These are phyloP conservation scores for Plantago elongata DNA, from an alignment of 257 asterid genomes.

Conservation along the genomic window DNA sequence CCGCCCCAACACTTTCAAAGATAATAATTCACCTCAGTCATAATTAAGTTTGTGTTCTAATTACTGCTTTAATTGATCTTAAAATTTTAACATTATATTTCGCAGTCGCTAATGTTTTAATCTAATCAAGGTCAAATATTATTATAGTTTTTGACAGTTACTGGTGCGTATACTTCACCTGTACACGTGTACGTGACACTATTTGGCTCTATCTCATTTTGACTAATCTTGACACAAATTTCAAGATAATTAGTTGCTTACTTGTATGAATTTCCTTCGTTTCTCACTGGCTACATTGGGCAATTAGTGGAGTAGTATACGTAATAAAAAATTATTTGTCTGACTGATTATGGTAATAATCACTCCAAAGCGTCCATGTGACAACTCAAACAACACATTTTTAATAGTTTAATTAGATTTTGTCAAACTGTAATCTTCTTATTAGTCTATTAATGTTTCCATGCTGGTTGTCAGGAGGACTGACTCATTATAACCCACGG, in stretches of 20 bases:
- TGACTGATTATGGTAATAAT: conserved; percentile 10
- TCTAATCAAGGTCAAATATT: conserved; percentile 37
- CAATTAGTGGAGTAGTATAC: too few species aligned
- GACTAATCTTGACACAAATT: conserved; percentile 23
- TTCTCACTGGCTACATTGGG: conserved; percentile 4
- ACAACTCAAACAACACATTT: neutral
- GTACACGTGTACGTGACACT: neutral
- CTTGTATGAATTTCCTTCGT: conserved; percentile 6
- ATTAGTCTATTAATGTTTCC: conserved; percentile 30
- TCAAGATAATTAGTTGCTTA: conserved; percentile 10
- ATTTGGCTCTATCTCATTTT: conserved; percentile 11
- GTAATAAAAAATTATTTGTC: conserved; percentile 9
- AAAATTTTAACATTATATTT: too few species aligned
- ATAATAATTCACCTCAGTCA: too few species aligned
- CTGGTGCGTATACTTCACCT: neutral
- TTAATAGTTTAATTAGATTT: conserved; percentile 18
- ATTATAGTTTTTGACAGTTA: neutral
- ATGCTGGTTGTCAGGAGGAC: conserved; percentile 24
- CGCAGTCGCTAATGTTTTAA: too few species aligned
- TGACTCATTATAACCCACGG: neutral
- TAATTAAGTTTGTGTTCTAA: too few species aligned
- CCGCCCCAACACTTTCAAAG: too few species aligned
- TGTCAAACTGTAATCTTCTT: conserved; percentile 23
- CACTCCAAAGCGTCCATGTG: neutral
- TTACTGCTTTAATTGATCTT: too few species aligned